Evolutionary conservation across 2,329 filamentous ascomycete genomes (phyloP), one percentile per base, ranked within the genome.

Genomic region (Scortechinia acanthostroma): DNA sequence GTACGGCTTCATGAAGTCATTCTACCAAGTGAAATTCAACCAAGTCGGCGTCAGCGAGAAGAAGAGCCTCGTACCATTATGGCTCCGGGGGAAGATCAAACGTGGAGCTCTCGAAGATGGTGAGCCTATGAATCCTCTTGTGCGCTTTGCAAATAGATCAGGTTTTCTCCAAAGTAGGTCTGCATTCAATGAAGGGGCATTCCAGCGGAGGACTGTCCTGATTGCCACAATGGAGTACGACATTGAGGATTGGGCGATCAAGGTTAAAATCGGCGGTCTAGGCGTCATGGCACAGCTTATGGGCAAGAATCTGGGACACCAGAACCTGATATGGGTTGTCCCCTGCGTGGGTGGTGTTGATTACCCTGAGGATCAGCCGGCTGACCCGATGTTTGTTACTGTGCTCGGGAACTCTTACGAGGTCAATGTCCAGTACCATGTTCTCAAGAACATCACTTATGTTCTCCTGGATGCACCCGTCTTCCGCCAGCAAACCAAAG

Each of bases 181-280:
- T 6, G 35, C 35, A 10, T 40, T 40, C 17, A 17, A 17, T 10
- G 10, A 6, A 6, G 17, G 17, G 13, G 17, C 6, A 6, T 6
- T 15, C 10, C 35, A 17, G 10, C 35, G 35, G 6, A 40, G 20
- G 20, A 83, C 73, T 22, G 74, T 83, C 2, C 68, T 86, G 19
- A 82, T 86, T 45, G 81, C 79, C 13, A 85, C 81, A 4, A 83
- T 86, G 77, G 81, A 86, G 58, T 86, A 86, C 59, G 79, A 85
- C 49, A 84, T 86, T 48, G 77, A 81, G 46, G 81, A 86, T 55
- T 85, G 81, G 77, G 70, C 62, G 3, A 80, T 86, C 62, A 85
- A 83, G 60, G 80, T 86, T 62, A 86, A 86, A 62, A 86, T 86
- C 42, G 81, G 81, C 48, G 81, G 81, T 48, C 66, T 86, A 3